Conservation (phyloP, 129 eudicot species). For the Tanacetum coccineum region DNA sequence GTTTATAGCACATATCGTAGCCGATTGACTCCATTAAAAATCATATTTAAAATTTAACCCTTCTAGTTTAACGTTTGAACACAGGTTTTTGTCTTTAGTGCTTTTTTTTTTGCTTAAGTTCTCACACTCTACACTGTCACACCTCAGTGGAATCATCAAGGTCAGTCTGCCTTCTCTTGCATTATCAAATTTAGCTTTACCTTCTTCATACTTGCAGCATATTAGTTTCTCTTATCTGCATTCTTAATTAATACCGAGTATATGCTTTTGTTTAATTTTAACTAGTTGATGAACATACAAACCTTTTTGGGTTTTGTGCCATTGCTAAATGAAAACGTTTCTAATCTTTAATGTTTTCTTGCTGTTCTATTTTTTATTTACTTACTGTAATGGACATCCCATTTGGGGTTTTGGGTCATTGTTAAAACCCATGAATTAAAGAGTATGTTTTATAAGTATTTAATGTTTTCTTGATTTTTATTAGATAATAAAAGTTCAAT, state of each 20-base stretch:
- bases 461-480: background rate
- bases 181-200: background rate
- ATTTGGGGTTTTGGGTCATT: background rate
- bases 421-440: background rate
- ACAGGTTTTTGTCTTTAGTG: background rate
- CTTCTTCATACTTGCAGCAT: background rate
- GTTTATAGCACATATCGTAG: too few species aligned
- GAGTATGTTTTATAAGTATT: background rate
- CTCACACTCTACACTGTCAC: background rate
- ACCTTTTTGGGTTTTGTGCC: too few species aligned
- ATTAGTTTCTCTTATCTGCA: background rate
- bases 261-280: background rate
- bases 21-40: too few species aligned
- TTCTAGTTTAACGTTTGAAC: background rate
- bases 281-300: too few species aligned
- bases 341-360: too few species aligned
- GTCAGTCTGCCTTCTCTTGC: background rate
- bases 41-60: too few species aligned
- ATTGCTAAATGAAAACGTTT: too few species aligned
- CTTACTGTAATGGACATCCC: background rate
- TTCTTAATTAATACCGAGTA: background rate
- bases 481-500: too few species aligned
- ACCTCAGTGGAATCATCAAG: background rate
- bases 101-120: background rate
- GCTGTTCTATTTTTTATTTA: too few species aligned